A percentile compares a stretch with the other conserved stretches of the same genome.
Evolutionary conservation across 371 early-diverging fungal genomes (phyloP).

Genomic region (Mucor lusitanicus): DNA sequence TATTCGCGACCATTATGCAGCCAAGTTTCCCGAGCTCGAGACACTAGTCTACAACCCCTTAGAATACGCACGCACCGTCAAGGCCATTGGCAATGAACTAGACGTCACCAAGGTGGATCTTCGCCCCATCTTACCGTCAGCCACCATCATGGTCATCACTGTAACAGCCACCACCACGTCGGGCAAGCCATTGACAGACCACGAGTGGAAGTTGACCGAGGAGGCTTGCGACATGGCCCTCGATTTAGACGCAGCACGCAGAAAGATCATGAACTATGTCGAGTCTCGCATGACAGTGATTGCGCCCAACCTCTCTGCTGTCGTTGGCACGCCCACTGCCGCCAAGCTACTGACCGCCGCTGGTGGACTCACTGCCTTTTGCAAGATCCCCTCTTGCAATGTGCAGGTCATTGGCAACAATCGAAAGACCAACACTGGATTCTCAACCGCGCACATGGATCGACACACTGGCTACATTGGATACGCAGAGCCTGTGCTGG

Average conservation of each 20-base stretch:
- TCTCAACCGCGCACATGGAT: slow-evolving; percentile 73
- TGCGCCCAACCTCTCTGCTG: slow-evolving; percentile 91
- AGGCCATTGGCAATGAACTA: slow-evolving; percentile 78
- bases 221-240: slow-evolving; percentile 85
- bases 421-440: slow-evolving; percentile 72
- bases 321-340: slow-evolving; percentile 87
- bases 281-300: slow-evolving; percentile 91
- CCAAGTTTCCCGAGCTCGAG: slow-evolving; percentile 91
- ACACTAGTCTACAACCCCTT: slow-evolving; percentile 82
- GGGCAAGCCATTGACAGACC: slow-evolving; percentile 64
- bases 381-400: slow-evolving; percentile 93
- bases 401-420: slow-evolving; percentile 67
- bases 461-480: slow-evolving; percentile 82
- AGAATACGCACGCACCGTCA: slow-evolving; percentile 89
- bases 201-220: slow-evolving; percentile 67
- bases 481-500: slow-evolving; percentile 70
- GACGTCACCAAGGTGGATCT: slow-evolving; percentile 75
- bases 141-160: slow-evolving; percentile 90
- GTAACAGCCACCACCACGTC: slow-evolving; percentile 88
- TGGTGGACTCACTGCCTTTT: slow-evolving; percentile 85
- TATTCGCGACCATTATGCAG: slow-evolving; percentile 87
- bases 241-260: slow-evolving; percentile 70
- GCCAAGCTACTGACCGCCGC: slow-evolving; percentile 92
- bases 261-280: slow-evolving; percentile 86
- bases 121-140: slow-evolving; percentile 77